Conservation (phyloP, 2,329 filamentous ascomycete species). For the Calonectria ilicicola region DNA sequence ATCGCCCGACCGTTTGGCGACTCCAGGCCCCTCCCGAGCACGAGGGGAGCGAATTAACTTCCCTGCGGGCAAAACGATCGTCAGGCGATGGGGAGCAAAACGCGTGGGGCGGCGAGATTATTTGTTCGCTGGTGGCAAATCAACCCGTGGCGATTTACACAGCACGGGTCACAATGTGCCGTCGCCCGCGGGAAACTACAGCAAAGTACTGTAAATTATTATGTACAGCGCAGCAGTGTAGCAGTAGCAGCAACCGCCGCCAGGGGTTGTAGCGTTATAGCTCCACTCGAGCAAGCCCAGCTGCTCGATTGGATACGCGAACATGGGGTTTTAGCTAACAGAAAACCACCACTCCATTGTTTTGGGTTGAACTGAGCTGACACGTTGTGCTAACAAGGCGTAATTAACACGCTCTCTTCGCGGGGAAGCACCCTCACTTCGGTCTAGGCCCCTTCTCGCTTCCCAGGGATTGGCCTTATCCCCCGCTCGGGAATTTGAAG, state of each 20-base stretch:
- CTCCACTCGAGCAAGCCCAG: background rate
- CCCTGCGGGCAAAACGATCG: background rate
- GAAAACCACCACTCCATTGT: background rate
- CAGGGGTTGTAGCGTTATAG: no score
- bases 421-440: background rate
- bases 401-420: background rate
- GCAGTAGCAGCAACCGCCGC: background rate
- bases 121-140: background rate
- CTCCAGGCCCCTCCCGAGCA: no score
- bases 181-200: conserved; percentile 2
- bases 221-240: no score
- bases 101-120: conserved; percentile 5
- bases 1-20: conserved; percentile 1
- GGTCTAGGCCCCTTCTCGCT: background rate
- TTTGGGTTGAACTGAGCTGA: background rate
- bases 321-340: background rate
- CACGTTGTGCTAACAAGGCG: background rate
- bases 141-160: background rate
- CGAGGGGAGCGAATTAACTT: background rate
- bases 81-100: background rate
- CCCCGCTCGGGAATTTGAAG: background rate
- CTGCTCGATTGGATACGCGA: background rate
- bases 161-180: background rate
- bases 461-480: background rate
- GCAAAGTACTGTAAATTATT: no score